phyloP scores from a whole-genome alignment of 345 rosid species.

The Melaleuca quinquenervia region DNA sequence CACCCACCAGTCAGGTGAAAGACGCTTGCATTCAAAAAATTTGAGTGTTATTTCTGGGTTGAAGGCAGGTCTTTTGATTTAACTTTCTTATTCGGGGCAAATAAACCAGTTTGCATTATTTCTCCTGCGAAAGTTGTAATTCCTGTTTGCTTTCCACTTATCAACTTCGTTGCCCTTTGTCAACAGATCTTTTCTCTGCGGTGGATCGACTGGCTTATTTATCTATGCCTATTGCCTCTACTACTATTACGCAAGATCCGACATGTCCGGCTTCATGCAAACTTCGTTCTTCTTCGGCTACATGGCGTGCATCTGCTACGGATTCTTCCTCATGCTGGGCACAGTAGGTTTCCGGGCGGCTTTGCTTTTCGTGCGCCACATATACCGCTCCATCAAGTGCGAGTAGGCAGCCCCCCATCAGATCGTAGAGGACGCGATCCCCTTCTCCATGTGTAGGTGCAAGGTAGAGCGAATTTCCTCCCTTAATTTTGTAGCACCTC shows the following conservation, averaged over 20 bases:
- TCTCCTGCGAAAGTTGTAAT: background rate
- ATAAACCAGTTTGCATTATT: background rate
- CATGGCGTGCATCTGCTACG: constrained; percentile 47
- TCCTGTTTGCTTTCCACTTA: background rate
- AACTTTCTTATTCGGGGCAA: background rate
- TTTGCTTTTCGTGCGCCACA: constrained; percentile 35
- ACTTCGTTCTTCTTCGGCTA: constrained; percentile 46
- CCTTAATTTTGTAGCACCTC: constrained; percentile 3
- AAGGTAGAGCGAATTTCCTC: background rate
- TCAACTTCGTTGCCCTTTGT: background rate
- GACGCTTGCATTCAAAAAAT: background rate
- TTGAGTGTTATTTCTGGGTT: background rate
- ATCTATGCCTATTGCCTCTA: constrained; percentile 36
- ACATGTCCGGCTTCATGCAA: constrained; percentile 49
- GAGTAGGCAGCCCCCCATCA: constrained; percentile 19
- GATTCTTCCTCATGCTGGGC: constrained; percentile 47
- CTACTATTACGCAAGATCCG: constrained; percentile 33
- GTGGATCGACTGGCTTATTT: constrained; percentile 38
- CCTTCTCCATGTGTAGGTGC: background rate
- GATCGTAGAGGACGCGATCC: background rate
- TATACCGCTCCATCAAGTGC: constrained; percentile 40
- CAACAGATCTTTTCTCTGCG: constrained; percentile 41
- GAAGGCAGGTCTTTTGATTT: background rate
- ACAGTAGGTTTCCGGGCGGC: constrained; percentile 38
- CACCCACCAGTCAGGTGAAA: background rate